Conservation (phyloP, 768 basidiomycete species). For the Lyophyllum atratum region DNA sequence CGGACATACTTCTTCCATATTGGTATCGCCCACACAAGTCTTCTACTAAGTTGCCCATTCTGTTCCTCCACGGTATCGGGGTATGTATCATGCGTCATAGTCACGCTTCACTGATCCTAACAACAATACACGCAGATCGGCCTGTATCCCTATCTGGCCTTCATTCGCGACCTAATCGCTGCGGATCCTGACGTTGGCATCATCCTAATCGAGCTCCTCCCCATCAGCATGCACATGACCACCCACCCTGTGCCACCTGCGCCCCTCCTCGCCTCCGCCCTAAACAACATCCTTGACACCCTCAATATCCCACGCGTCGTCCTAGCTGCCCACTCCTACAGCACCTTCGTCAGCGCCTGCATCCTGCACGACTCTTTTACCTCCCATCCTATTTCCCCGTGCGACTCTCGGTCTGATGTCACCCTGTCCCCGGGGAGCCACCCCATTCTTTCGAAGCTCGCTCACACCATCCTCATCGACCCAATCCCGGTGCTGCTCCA, state of each 20-base stretch:
- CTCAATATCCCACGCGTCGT: constrained; percentile 41
- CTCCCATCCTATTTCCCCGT: not conserved
- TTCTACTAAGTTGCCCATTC: constrained; percentile 46
- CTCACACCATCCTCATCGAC: constrained; percentile 55
- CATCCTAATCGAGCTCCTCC: constrained; percentile 59
- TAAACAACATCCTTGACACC: constrained; percentile 46
- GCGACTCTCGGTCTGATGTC: constrained; percentile 9
- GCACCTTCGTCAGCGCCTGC: constrained; percentile 58
- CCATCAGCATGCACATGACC: constrained; percentile 63
- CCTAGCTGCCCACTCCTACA: constrained; percentile 61
- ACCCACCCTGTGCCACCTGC: constrained; percentile 44
- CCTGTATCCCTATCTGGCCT: constrained; percentile 54
- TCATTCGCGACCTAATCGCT: constrained; percentile 46
- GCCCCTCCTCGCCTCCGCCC: constrained; percentile 38
- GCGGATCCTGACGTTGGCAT: constrained; percentile 56
- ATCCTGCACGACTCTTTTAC: constrained; percentile 43
- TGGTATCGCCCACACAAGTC: constrained; percentile 50
- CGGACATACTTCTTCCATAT: constrained; percentile 32
- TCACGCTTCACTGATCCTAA: not conserved
- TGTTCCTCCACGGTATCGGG: constrained; percentile 75
- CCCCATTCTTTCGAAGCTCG: constrained; percentile 34
- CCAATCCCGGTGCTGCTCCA: constrained; percentile 68
- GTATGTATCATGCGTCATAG: constrained; percentile 32
- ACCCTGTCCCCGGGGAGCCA: constrained; percentile 7
- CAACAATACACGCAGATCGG: constrained; percentile 52